Base-by-base conservation (phyloP, 129 eudicot genomes). In the Helianthus tuberosus region DNA sequence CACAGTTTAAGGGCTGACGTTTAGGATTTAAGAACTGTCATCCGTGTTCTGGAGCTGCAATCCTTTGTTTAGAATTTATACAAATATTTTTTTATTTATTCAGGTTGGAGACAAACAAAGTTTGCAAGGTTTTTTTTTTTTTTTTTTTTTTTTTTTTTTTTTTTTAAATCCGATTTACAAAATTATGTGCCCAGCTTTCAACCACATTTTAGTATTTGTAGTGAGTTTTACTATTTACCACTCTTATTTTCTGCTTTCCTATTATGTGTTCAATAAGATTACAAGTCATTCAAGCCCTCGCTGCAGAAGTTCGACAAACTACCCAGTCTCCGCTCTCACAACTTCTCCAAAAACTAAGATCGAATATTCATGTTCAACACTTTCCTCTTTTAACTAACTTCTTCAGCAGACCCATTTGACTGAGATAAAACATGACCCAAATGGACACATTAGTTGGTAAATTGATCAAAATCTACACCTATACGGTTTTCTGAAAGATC, bases 271-370 rank as follows among this genome's bases (percentile, higher is more conserved):
- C 6, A 44, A 53, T 55, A 72, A 93, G 98, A 73, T 78, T 90
- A 81, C 96, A 93, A 5, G 89, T 93, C 74, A 90, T 93, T 79
- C 98, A 90, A 79, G 89, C 96, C 69, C 95, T 93, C 35, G 83
- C 96, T 83, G 83, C 87, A 62, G 98, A 93, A 71, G 98, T 86
- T 69, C 77, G 82, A 84, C 96, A 88, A 73, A 88, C 93, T 63
- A 93, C 98, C 66, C 97, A 88, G 79, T 90, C 98, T 81, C 80
- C 90, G 69, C 96, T 93, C 69, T 83, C 96, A 51, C 98, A 93
- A 81, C 97, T 93, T 88, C 98, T 93, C 65, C 98, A 90, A 82
- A 93, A 86, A 69, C 97, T 90, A 73, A 85, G 93, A 80, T 90
- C 98, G 72, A 93, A 88, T 80, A 93, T 90, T 78, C 98, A 90